Evolutionary conservation across 2,329 filamentous ascomycete species (phyloP).

Genomic region (Exophiala mesophila): DNA sequence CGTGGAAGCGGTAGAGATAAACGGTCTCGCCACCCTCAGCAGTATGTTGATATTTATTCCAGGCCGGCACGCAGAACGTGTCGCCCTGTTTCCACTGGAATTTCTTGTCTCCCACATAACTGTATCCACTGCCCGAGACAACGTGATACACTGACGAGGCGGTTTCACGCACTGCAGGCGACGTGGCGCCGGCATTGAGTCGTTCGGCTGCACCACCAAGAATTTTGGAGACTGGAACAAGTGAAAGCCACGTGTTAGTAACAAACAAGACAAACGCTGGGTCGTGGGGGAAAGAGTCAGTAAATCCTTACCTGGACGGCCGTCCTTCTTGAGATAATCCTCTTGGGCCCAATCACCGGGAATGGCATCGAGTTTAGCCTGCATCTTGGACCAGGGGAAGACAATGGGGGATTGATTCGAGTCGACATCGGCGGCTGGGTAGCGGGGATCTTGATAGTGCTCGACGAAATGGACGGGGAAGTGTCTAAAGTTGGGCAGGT

Average conservation of each 20-base stretch:
- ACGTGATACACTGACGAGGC: constrained; percentile 52
- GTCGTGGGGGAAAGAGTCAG: neutral
- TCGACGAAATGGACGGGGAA: constrained; percentile 53
- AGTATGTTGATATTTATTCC: constrained; percentile 48
- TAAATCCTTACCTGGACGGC: constrained; percentile 22
- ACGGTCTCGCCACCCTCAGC: constrained; percentile 34
- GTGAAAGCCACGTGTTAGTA: too few species aligned
- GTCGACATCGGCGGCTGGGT: constrained; percentile 43
- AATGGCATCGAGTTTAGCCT: constrained; percentile 37
- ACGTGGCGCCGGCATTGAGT: constrained; percentile 35
- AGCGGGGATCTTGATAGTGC: constrained; percentile 44
- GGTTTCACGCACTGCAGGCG: constrained; percentile 44
- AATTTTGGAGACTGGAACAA: constrained; percentile 31
- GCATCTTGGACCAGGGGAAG: constrained; percentile 48
- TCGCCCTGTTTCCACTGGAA: constrained; percentile 46
- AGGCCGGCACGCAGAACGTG: constrained; percentile 52
- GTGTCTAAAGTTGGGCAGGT: constrained; percentile 49
- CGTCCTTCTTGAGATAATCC: constrained; percentile 35
- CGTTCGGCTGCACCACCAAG: constrained; percentile 47
- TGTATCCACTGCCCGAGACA: constrained; percentile 41
- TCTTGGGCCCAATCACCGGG: constrained; percentile 29
- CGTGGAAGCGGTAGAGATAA: constrained; percentile 49
- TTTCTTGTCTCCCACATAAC: constrained; percentile 11
- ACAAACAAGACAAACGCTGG: too few species aligned
- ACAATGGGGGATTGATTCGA: constrained; percentile 38